phyloP scores from a whole-genome alignment of 176 grass and related monocot species.

The Musa schizocarpa region DNA sequence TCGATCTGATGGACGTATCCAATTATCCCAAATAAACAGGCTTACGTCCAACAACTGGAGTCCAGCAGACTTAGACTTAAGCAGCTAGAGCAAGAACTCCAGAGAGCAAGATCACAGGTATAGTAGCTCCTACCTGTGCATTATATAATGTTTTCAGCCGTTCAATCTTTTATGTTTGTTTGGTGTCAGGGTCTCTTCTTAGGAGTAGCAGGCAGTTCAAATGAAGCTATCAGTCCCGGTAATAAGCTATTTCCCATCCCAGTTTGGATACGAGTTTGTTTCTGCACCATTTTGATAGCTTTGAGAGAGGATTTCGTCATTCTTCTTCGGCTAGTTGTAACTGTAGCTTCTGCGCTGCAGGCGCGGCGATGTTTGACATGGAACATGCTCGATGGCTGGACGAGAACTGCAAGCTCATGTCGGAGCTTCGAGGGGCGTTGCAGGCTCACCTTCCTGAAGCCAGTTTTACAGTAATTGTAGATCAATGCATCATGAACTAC shows the following conservation, averaged over 20 bases:
- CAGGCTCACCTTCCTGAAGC: slow-evolving; percentile 62
- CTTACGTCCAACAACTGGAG: slow-evolving; percentile 95
- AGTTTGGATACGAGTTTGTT: no score
- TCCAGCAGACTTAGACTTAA: slow-evolving; percentile 86
- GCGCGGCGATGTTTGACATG: slow-evolving; percentile 81
- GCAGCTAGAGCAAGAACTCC: slow-evolving; percentile 88
- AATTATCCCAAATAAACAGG: slow-evolving; percentile 24
- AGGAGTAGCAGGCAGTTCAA: slow-evolving; percentile 35
- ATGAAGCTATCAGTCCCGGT: slow-evolving; percentile 73
- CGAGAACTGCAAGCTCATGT: slow-evolving; percentile 49
- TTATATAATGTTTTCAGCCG: not conserved
- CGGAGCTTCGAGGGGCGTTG: slow-evolving; percentile 52
- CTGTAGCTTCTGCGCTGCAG: slow-evolving; percentile 20
- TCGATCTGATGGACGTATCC: no score
- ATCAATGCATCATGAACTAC: slow-evolving; percentile 76
- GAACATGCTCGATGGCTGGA: slow-evolving; percentile 88
- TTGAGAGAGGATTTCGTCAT: not conserved
- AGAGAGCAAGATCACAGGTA: slow-evolving; percentile 91
- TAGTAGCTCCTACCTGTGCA: not conserved
- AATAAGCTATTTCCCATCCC: slow-evolving; percentile 19
- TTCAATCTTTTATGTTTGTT: not conserved
- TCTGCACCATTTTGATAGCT: not conserved
- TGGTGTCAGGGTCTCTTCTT: not conserved
- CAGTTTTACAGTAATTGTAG: slow-evolving; percentile 53
- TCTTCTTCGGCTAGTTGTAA: not conserved